phyloP scores from a whole-genome alignment of 2,329 filamentous ascomycete genomes.

The Colletotrichum liriopes region DNA sequence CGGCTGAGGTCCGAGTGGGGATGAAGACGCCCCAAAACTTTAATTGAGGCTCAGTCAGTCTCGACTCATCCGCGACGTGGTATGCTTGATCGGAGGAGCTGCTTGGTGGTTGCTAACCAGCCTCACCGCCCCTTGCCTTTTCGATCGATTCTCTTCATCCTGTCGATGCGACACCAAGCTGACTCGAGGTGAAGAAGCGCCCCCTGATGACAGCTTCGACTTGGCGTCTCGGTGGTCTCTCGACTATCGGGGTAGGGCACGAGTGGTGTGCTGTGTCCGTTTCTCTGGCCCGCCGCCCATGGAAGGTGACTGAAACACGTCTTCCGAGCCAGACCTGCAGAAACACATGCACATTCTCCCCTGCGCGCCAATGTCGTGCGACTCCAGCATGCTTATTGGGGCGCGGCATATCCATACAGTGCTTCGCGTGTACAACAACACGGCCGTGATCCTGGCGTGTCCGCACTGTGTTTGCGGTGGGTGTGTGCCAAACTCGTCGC shows the following conservation, averaged over 20 bases:
- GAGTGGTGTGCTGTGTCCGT: neutral
- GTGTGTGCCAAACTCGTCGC: conserved; percentile 16
- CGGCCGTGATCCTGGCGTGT: neutral
- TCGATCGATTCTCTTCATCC: neutral
- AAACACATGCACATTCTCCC: conserved; percentile 20
- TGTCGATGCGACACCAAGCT: conserved; percentile 16
- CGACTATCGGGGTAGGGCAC: neutral
- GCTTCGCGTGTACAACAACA: neutral
- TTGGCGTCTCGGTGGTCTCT: conserved; percentile 8
- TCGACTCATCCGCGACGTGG: conserved; percentile 34
- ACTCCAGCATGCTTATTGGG: conserved; percentile 2
- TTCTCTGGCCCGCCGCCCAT: conserved; percentile 11
- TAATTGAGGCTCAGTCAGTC: conserved; percentile 34
- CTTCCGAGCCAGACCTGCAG: conserved; percentile 14
- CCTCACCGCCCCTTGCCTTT: conserved; percentile 26
- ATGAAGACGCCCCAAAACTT: conserved; percentile 29
- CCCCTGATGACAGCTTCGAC: conserved; percentile 9
- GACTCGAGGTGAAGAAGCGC: conserved; percentile 20
- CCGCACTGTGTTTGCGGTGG: conserved; percentile 34
- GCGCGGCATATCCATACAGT: conserved; percentile 26
- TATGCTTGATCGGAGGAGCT: conserved; percentile 21
- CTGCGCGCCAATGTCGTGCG: conserved; percentile 37
- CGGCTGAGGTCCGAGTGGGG: conserved; percentile 14
- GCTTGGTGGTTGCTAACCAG: conserved; percentile 21
- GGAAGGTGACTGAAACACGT: conserved; percentile 29